Evolutionary conservation across 768 basidiomycete species (phyloP), one percentile per base, ranked within the genome.

Genomic region (Amanita rubescens): DNA sequence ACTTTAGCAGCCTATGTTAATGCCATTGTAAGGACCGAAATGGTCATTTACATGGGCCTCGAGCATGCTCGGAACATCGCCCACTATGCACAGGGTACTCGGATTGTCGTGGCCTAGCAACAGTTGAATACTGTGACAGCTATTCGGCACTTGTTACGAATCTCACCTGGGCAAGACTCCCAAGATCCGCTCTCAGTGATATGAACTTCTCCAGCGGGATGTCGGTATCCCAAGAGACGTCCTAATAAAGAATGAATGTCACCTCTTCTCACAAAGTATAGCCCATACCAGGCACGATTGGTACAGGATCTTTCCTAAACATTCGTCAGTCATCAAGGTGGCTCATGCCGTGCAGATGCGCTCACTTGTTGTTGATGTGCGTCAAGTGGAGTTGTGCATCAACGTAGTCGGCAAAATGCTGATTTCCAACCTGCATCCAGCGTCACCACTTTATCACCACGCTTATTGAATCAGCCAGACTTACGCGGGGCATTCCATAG

Each of bases 131-230:
- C 37, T 15, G 6, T 45, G 19, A 15, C 17, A 33, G 57, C 73
- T 78, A n/a, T n/a, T 4, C 71, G 59, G 60, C 86, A 84, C 56
- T 87, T 84, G 55, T 84, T 75, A 4, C 82, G 78, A 79, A 42
- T 61, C 20, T 15, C 54, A 74, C 82, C 80, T 10, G 82, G 74
- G 57, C 85, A 87, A 15, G 69, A 61, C 12, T 72, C 65, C 83
- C 85, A 87, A 48, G 69, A 66, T 0, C 68, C 70, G 27, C 67
- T 69, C 38, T 76, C 71, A 53, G 72, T 62, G 57, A 81, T 79
- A 61, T 81, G 79, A 9, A 76, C 65, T 60, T 80, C 79, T 5
- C 77, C 76, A 17, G 68, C 68, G 3, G 76, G 67, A 57, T 79
- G 77, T 38, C 65, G 68, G 63, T 72, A 78, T 9, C 71, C 72